Evolutionary conservation across 768 basidiomycete genomes (phyloP).

Genomic region (Artomyces pyxidatus): DNA sequence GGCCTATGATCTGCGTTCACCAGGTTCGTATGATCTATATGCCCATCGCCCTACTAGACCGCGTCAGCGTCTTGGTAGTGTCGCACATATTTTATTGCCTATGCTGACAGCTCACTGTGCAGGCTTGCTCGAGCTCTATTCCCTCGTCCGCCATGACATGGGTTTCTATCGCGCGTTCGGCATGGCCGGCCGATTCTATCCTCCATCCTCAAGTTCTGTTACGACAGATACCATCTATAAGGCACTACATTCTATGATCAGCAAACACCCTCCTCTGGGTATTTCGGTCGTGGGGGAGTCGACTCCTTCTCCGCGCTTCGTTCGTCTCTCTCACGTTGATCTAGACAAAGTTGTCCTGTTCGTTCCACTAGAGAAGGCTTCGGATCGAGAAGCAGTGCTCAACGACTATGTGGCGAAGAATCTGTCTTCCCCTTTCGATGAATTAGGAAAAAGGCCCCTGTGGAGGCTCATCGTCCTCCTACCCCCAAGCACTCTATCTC

Average conservation of each 20-base stretch:
- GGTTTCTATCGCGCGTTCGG: background rate
- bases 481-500: background rate
- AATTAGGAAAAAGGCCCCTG: background rate
- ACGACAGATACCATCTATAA: background rate
- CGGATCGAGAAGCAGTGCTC: background rate
- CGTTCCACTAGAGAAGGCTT: background rate
- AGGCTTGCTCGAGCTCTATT: background rate
- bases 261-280: background rate
- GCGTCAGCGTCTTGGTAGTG: too few relatives aligned
- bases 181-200: background rate
- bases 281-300: background rate
- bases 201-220: background rate
- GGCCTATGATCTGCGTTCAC: too few relatives aligned
- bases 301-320: background rate
- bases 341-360: background rate
- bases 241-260: background rate
- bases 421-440: background rate
- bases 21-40: too few relatives aligned
- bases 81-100: too few relatives aligned
- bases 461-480: background rate
- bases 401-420: background rate
- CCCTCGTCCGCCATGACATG: background rate
- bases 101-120: background rate
- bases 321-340: background rate
- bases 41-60: too few relatives aligned